These are phyloP conservation scores for Aciculosporium take DNA, from an alignment of 2,329 filamentous ascomycete genomes.

Conservation along the genomic window DNA sequence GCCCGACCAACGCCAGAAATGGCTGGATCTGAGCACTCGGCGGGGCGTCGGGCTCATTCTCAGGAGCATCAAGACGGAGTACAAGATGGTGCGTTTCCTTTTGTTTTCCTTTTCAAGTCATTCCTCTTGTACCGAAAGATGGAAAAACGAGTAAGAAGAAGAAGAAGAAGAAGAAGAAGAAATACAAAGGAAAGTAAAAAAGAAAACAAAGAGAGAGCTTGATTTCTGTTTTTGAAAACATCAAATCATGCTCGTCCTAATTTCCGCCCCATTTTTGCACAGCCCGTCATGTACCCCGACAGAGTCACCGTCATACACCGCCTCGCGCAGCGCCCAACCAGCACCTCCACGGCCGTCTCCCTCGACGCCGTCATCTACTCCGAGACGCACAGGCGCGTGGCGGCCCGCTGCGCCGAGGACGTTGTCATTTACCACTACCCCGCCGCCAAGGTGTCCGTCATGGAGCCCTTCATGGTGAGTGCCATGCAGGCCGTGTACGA, in stretches of 20 bases:
- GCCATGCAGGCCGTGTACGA: constrained; percentile 22
- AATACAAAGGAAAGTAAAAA: no score
- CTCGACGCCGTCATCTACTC: constrained; percentile 56
- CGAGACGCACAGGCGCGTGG: constrained; percentile 55
- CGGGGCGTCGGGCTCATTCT: constrained; percentile 60
- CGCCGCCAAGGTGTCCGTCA: constrained; percentile 20
- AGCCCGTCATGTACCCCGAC: constrained; percentile 78
- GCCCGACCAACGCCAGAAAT: constrained; percentile 44
- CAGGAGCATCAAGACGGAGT: constrained; percentile 66
- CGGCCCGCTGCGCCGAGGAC: constrained; percentile 56
- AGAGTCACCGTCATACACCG: constrained; percentile 73
- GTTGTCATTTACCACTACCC: constrained; percentile 19
- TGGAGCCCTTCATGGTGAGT: constrained; percentile 27
- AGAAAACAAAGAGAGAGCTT: no score
- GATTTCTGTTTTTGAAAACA: no score
- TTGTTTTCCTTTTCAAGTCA: no score
- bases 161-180: no score
- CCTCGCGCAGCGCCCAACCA: constrained; percentile 38
- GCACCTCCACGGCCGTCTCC: constrained; percentile 34
- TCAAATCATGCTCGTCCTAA: no score
- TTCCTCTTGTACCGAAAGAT: no score
- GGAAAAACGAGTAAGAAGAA: no score
- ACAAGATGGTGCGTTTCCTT: constrained; percentile 59
- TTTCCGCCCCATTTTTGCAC: no score
- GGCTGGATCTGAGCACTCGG: constrained; percentile 56